Evolutionary conservation across 495 filamentous ascomycete genomes (phyloP).

Genomic region (Aspergillus panamensis): DNA sequence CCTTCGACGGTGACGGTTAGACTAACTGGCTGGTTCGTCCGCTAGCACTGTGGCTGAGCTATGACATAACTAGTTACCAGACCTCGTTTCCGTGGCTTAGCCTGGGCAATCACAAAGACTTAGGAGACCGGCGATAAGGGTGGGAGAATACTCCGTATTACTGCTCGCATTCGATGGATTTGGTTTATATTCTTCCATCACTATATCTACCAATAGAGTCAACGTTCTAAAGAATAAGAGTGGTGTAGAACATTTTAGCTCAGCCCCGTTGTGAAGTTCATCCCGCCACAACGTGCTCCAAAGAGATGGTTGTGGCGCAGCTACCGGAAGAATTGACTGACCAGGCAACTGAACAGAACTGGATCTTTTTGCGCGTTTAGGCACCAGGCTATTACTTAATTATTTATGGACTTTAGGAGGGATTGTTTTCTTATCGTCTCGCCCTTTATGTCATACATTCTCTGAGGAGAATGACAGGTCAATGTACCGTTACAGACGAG

Average conservation of each 20-base stretch:
- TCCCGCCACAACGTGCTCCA: background rate
- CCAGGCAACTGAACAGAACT: background rate
- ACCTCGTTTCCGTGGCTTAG: slow-evolving; percentile 5
- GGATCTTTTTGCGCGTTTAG: background rate
- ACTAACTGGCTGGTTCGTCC: slow-evolving; percentile 17
- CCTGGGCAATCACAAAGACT: too few relatives aligned
- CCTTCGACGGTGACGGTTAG: slow-evolving; percentile 22
- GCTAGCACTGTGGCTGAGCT: slow-evolving; percentile 27
- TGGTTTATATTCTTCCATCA: too few relatives aligned
- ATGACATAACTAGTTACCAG: slow-evolving; percentile 43
- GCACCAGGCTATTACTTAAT: slow-evolving; percentile 18
- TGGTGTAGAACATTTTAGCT: background rate
- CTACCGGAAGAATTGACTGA: background rate
- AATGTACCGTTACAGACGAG: too few relatives aligned
- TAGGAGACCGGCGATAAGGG: too few relatives aligned
- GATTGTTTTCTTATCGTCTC: too few relatives aligned
- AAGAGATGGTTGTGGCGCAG: background rate
- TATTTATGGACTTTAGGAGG: background rate
- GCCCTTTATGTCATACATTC: too few relatives aligned
- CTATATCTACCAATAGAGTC: too few relatives aligned
- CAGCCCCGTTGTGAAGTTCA: background rate
- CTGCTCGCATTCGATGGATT: too few relatives aligned
- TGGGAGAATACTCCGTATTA: too few relatives aligned
- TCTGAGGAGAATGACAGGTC: too few relatives aligned
- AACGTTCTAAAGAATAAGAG: too few relatives aligned